Evolutionary conservation across 2,329 filamentous ascomycete species (phyloP).

Genomic region (Plenodomus tracheiphilus): DNA sequence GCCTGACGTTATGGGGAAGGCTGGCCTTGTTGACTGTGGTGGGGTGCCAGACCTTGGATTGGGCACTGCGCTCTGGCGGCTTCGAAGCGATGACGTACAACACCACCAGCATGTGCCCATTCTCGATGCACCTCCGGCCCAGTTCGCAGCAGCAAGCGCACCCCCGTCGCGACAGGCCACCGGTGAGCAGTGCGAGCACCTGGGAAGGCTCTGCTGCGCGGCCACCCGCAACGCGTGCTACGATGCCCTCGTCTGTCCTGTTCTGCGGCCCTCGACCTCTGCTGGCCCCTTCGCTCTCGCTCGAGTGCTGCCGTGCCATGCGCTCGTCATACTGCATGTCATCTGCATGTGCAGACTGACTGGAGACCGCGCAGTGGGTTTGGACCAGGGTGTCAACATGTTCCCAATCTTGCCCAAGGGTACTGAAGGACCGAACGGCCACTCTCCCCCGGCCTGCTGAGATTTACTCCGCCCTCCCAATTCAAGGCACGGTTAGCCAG

Average conservation of each 20-base stretch:
- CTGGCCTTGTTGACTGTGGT: constrained; percentile 24
- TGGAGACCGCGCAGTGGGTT: too few species aligned
- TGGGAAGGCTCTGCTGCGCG: background rate
- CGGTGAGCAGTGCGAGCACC: constrained; percentile 3
- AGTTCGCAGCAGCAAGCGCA: constrained; percentile 9
- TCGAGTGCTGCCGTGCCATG: too few species aligned
- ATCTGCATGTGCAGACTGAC: too few species aligned
- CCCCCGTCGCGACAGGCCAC: background rate
- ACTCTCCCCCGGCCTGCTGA: background rate
- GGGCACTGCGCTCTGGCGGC: constrained; percentile 8
- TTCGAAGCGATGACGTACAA: constrained; percentile 17
- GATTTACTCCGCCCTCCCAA: background rate
- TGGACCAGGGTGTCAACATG: too few species aligned
- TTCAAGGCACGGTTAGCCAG: constrained; percentile 1
- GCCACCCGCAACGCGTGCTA: too few species aligned
- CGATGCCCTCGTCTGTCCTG: too few species aligned
- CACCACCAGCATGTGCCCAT: constrained; percentile 13
- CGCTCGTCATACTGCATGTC: too few species aligned
- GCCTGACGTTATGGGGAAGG: constrained; percentile 31
- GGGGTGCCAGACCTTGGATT: constrained; percentile 21
- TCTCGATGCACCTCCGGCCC: constrained; percentile 12
- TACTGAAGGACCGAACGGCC: background rate
- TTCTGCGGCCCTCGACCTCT: too few species aligned
- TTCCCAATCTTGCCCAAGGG: too few species aligned
- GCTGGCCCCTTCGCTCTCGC: background rate